These are phyloP conservation scores for Rubia tinctorum DNA, from an alignment of 305 asterid genomes.

Conservation along the genomic window DNA sequence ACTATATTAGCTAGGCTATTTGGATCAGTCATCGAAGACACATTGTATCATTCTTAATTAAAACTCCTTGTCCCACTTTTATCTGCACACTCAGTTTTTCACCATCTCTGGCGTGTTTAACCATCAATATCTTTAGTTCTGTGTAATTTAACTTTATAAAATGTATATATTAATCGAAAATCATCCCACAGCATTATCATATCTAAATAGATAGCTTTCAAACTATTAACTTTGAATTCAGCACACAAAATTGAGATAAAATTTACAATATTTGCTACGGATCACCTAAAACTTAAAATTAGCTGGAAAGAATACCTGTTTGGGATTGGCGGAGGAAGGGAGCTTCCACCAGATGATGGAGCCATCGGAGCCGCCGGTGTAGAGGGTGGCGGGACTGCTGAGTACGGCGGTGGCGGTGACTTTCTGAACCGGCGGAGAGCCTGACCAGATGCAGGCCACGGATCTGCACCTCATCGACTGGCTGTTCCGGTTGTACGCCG, in stretches of 20 bases:
- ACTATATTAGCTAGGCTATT: background rate
- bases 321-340: slow-evolving; percentile 28
- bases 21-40: background rate
- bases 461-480: slow-evolving; percentile 83
- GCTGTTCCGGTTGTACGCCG: slow-evolving; percentile 16
- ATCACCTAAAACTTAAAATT: background rate
- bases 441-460: slow-evolving; percentile 95
- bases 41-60: background rate
- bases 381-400: slow-evolving; percentile 69
- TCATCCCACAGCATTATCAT: background rate
- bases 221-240: background rate
- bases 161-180: background rate
- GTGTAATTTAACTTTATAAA: background rate
- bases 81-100: too few relatives aligned
- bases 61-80: background rate
- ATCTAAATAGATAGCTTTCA: background rate
- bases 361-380: slow-evolving; percentile 99
- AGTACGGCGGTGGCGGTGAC: slow-evolving; percentile 85
- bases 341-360: slow-evolving; percentile 98
- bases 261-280: background rate
- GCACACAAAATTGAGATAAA: background rate
- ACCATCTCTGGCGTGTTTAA: background rate
- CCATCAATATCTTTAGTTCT: background rate
- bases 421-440: slow-evolving; percentile 76
- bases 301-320: slow-evolving; percentile 19